These are phyloP conservation scores for Aspergillus hiratsukae DNA, from an alignment of 2,329 filamentous ascomycete genomes.

Conservation along the genomic window DNA sequence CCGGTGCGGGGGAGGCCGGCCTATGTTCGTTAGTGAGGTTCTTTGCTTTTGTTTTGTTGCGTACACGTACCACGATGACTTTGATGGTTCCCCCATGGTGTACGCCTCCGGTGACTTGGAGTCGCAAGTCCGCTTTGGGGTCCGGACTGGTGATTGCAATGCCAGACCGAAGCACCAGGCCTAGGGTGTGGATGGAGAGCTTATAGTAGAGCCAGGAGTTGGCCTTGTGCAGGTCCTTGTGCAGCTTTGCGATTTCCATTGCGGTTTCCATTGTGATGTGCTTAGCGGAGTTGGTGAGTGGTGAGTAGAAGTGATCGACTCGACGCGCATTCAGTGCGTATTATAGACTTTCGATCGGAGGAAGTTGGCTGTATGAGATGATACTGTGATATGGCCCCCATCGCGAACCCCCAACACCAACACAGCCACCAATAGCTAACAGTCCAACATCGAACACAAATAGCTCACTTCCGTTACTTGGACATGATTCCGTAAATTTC, in stretches of 20 bases:
- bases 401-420: neutral
- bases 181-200: conserved; percentile 8
- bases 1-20: conserved; percentile 16
- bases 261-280: neutral
- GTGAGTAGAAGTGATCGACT: conserved; percentile 2
- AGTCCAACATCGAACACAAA: neutral
- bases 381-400: conserved; percentile 2
- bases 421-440: neutral
- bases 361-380: neutral
- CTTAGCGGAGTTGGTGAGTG: neutral
- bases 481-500: too few species aligned
- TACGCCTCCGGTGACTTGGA: conserved; percentile 6
- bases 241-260: conserved; percentile 8
- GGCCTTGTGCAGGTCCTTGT: conserved; percentile 9
- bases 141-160: conserved; percentile 9
- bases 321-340: conserved; percentile 4
- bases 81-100: conserved; percentile 8
- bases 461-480: neutral
- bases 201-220: conserved; percentile 10
- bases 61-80: conserved; percentile 12
- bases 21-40: conserved; percentile 1
- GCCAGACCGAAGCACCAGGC: conserved; percentile 8
- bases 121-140: conserved; percentile 7
- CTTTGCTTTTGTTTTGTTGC: neutral
- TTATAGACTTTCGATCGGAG: conserved; percentile 3